Base-by-base conservation (phyloP, 1,284 basidiomycete species). In the Trametes pubescens region DNA sequence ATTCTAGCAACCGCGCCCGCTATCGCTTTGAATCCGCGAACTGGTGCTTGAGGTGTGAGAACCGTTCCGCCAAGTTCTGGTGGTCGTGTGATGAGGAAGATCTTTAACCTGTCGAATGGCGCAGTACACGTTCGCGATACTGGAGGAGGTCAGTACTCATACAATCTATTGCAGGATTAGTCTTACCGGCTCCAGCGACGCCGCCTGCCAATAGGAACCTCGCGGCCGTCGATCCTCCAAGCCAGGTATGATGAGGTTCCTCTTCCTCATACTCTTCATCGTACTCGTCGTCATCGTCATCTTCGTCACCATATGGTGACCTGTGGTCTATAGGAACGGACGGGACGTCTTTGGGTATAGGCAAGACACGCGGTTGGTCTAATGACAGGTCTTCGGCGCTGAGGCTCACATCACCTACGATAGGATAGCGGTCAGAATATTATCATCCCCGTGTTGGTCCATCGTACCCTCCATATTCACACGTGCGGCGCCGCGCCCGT, bases 111-210 rank as follows among this genome's bases (percentile, higher is more conserved):
- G 78, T 99, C 98, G 71, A 99, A 99, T 0, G 98, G 98, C 6
- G 98, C 98, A 0, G 98, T 99, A 64, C 95, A 96, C 40, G 96
- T 94, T 68, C 98, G 85, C 21, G 96, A 99, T 22, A 99, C 96
- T 92, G 77, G 57, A 34, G 49, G 35, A 46, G n/a, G 46, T 46
- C 51, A 29, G 55, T 48, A 34, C 59, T 54, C 26, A 14, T 38
- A 18, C 24, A 14, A 5, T 35, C 14, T 16, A 21, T 14, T 21
- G n/a, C 5, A 40, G n/a, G 32, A 9, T 37, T 86, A 78, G 22
- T 16, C 52, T 13, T 74, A 94, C 95, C 92, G 67, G 93, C 94
- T 59, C 97, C 97, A 16, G 97, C 98, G 18, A 98, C 82, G 18
- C 97, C 97, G 44, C 98, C 97, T 1, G 97, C 98, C 14, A 96